Evolutionary conservation across 1,139 yeast species (phyloP).

Genomic region (Debaryomycetaceae sp.): DNA sequence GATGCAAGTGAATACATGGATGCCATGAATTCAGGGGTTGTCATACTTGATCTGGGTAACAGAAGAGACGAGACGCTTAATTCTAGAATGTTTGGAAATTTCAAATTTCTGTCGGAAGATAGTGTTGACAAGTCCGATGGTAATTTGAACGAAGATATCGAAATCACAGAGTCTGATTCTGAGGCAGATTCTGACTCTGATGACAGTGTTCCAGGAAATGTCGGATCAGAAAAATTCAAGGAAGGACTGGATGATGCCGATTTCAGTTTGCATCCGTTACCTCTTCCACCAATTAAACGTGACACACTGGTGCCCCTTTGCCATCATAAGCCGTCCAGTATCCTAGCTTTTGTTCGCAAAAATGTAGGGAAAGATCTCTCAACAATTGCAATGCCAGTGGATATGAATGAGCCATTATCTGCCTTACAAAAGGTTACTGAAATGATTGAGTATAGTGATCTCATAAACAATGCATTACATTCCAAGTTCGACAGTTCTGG

Average conservation of each 20-base stretch:
- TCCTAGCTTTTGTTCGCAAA: constrained; percentile 75
- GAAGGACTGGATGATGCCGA: constrained; percentile 19
- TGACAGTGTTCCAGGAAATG: constrained; percentile 1
- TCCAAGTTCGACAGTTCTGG: constrained; percentile 42
- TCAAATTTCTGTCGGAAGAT: constrained; percentile 7
- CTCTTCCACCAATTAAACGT: constrained; percentile 48
- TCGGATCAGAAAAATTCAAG: not conserved
- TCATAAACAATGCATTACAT: constrained; percentile 60
- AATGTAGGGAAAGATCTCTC: constrained; percentile 90
- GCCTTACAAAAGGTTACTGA: constrained; percentile 79
- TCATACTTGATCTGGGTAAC: constrained; percentile 20
- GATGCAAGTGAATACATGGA: constrained; percentile 65
- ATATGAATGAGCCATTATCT: constrained; percentile 87
- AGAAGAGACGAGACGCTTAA: not conserved
- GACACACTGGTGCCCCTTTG: constrained; percentile 61
- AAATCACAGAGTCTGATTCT: constrained; percentile 13
- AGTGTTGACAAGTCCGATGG: constrained; percentile 10
- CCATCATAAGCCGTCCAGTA: constrained; percentile 71
- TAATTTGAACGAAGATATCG: constrained; percentile 12
- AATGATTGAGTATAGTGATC: constrained; percentile 66
- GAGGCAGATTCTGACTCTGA: constrained; percentile 6
- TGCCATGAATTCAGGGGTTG: constrained; percentile 33
- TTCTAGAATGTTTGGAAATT: constrained; percentile 1
- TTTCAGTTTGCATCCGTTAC: constrained; percentile 60
- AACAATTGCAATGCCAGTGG: constrained; percentile 89